Base-by-base conservation (phyloP, 495 filamentous ascomycete genomes). In the Parmelia sp. region DNA sequence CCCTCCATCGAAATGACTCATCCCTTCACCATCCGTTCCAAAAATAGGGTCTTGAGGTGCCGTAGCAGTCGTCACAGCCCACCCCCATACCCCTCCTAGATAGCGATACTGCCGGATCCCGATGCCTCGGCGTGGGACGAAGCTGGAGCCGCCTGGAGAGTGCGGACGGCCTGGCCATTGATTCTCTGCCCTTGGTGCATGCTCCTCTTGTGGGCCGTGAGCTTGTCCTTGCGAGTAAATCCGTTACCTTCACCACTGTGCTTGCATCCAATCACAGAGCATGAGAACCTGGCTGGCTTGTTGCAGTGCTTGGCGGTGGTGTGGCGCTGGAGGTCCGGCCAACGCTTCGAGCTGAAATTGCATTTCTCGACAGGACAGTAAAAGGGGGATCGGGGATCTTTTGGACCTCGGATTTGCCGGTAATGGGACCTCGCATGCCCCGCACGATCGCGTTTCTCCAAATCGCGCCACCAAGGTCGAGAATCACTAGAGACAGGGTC, bases 141-240 rank as follows among this genome's bases (percentile, higher is more conserved):
- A 53, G 49, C 49, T 31, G 49, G 49, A 53, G 49, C 49, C 27
- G 49, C 25, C 27, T 19, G 29, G 49, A 53, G 27, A 10, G 49
- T 25, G 27, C 49, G 25, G 10, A 17, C 49, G 49, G 15, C 27
- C 49, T 53, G 25, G 49, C 49, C 25, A 33, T 11, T 14, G 8
- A 53, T 4, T 31, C 19, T 53, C 27, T 31, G 27, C 27, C 49
- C 49, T 25, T 31, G 25, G 49, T 53, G 49, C 49, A 53, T 33
- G 11, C 7, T 53, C 27, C 14, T 53, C 14, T 19, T 31, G 49
- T 66, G 64, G n/a, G 10, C 55, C 2, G 14, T 56, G 21, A 62
- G 58, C 25, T 66, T 66, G 23, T 66, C 64, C 49, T 61, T 62
- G 27, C 64, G 58, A 6, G 19, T 61, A 49, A 66, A 66, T 29